Base-by-base conservation (phyloP, 768 basidiomycete species). In the Macrolepiota dolichaula region DNA sequence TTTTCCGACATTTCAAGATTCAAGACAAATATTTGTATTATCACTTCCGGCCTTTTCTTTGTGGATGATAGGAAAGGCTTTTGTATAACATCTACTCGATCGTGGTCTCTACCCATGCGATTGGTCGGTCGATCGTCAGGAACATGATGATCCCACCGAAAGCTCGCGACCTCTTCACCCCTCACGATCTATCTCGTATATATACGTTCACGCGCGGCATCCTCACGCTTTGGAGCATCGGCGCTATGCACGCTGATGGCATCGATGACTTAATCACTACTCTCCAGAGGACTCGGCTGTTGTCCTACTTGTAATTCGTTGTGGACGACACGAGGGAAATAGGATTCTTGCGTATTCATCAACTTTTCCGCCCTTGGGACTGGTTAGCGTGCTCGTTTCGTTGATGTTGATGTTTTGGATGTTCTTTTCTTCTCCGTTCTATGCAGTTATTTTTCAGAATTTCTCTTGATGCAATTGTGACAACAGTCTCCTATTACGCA, bases 381-480 rank as follows among this genome's bases (percentile, higher is more conserved):
- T 32, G n/a, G 17, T 19, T 15, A 29, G 12, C 47, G 22, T 15
- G 11, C 55, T 36, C 12, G 27, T 35, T 60, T 60, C 40, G 29
- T 52, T 53, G 59, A 53, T 44, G 58, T 59, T 29, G 51, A 44
- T 57, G 36, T 53, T 50, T 60, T 60, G 51, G 51, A 44, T 60
- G 38, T 53, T 46, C 9, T 46, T 27, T 46, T 27, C 19, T 40
- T 51, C n/a, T 17, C 29, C 29, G 25, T 15, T 32, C 5, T 17
- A 49, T 27, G 50, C 50, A 51, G 29, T 51, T 29, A 51, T 40
- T 56, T 56, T 56, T 25, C 22, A 29, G 51, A 15, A 29, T 52
- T 37, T 22, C 37, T 36, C 37, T 38, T 17, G 37, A 19, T 56
- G 51, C 59, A 59, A 54, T 60, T 60, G 59, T 60, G 59, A 42